Conservation (phyloP, 306 rosid species). For the Citrullus colocynthis region DNA sequence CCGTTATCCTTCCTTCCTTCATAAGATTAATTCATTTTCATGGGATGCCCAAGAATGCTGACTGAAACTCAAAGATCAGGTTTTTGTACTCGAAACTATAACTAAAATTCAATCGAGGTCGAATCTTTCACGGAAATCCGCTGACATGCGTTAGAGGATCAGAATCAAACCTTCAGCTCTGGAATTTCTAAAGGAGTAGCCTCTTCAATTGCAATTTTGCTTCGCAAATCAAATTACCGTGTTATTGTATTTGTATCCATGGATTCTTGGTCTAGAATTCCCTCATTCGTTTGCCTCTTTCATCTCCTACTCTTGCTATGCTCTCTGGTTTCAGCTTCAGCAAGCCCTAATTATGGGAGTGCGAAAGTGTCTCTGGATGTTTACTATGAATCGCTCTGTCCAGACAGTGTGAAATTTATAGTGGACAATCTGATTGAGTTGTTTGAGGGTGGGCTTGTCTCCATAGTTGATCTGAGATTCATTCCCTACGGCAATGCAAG, state of each 20-base stretch:
- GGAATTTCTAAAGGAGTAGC: neutral
- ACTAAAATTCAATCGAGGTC: neutral
- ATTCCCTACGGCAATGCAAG: constrained; percentile 52
- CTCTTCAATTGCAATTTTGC: neutral
- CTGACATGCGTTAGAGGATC: neutral
- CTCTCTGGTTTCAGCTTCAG: neutral
- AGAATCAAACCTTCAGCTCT: neutral
- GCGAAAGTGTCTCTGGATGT: constrained; percentile 46
- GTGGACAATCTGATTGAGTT: constrained; percentile 46
- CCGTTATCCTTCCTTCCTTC: no score
- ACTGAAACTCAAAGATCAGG: no score
- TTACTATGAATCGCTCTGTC: constrained; percentile 79
- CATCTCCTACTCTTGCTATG: constrained; percentile 3
- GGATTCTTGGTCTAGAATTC: neutral
- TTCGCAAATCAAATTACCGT: neutral
- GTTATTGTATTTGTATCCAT: neutral
- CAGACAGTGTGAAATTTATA: constrained; percentile 54
- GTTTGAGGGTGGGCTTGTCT: constrained; percentile 41
- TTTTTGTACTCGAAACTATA: no score
- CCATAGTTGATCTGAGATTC: constrained; percentile 61
- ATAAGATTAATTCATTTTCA: no score
- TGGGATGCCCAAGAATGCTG: no score
- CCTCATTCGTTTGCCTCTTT: neutral
- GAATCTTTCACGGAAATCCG: neutral
- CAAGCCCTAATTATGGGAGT: neutral